A percentile compares a stretch with the other conserved stretches of the same genome.
These are phyloP conservation scores for Suillus hirtellus DNA, from an alignment of 768 basidiomycete species.

Conservation along the genomic window DNA sequence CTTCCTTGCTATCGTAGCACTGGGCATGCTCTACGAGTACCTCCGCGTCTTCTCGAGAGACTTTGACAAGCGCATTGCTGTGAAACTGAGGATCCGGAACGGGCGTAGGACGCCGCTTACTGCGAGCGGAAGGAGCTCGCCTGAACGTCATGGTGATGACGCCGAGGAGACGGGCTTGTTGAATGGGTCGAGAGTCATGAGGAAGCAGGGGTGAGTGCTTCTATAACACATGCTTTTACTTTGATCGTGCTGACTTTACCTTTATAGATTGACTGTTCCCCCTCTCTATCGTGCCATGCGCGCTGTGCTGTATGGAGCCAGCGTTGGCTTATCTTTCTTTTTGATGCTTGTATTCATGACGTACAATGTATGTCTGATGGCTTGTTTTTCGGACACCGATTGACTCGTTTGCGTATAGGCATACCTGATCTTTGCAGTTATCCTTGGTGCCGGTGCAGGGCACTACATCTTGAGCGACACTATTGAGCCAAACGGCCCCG, in stretches of 20 bases:
- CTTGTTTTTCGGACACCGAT: conserved; percentile 5
- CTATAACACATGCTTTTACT: neutral
- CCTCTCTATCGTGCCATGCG: conserved; percentile 50
- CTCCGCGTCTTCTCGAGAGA: conserved; percentile 61
- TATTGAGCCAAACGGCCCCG: conserved; percentile 55
- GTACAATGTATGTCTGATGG: conserved; percentile 71
- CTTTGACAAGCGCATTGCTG: conserved; percentile 61
- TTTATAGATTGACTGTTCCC: conserved; percentile 51
- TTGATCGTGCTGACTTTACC: neutral
- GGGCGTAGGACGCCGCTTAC: conserved; percentile 49
- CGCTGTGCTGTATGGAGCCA: conserved; percentile 68
- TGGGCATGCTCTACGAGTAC: conserved; percentile 82
- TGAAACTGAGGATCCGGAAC: conserved; percentile 36
- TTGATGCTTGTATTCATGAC: conserved; percentile 98
- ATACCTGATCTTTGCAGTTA: conserved; percentile 81
- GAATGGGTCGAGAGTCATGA: conserved; percentile 44
- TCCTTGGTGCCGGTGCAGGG: conserved; percentile 79
- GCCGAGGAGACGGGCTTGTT: conserved; percentile 58
- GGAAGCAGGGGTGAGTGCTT: conserved; percentile 45
- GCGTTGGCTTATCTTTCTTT: conserved; percentile 82
- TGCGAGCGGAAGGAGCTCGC: conserved; percentile 41
- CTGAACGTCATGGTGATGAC: conserved; percentile 29
- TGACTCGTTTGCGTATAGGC: conserved; percentile 47
- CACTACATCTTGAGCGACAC: conserved; percentile 74
- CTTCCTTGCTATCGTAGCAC: conserved; percentile 58